Conservation (phyloP, 108 stramenopile genomes). For the Schizochytrium sp. region DNA sequence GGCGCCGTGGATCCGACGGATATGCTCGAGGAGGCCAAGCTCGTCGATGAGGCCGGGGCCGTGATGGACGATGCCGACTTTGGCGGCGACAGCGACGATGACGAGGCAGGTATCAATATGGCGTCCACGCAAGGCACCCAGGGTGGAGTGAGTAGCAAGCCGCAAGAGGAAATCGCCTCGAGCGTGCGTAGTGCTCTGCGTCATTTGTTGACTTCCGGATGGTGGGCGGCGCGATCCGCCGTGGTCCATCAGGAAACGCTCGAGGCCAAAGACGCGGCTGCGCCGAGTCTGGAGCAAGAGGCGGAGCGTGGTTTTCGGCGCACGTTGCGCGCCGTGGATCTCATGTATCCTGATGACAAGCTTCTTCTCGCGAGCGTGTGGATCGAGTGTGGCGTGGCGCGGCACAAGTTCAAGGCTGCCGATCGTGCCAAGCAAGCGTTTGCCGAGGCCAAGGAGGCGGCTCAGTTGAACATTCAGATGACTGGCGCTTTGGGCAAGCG, state of each 20-base stretch:
- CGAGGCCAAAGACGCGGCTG: not conserved
- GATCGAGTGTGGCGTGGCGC: constrained; percentile 52
- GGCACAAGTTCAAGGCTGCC: constrained; percentile 32
- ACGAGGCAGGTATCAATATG: not conserved
- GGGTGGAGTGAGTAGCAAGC: not conserved
- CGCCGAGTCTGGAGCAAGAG: not conserved
- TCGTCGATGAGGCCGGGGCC: not conserved
- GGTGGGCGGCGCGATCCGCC: constrained; percentile 6
- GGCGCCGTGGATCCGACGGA: not conserved
- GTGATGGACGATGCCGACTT: not conserved
- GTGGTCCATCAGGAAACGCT: not conserved
- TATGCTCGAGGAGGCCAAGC: not conserved
- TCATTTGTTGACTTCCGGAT: not conserved
- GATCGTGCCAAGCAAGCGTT: not conserved
- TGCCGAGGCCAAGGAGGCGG: not conserved
- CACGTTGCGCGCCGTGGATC: not conserved
- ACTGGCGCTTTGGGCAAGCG: constrained; percentile 50
- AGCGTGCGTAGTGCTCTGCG: not conserved
- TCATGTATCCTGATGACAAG: not conserved
- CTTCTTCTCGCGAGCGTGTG: constrained; percentile 25
- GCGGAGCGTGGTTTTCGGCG: not conserved
- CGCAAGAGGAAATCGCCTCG: not conserved
- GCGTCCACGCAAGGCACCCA: not conserved
- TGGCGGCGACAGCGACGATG: not conserved
- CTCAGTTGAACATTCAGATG: constrained; percentile 27